phyloP scores from a whole-genome alignment of 306 rosid species.

The Prunus kanzakura region DNA sequence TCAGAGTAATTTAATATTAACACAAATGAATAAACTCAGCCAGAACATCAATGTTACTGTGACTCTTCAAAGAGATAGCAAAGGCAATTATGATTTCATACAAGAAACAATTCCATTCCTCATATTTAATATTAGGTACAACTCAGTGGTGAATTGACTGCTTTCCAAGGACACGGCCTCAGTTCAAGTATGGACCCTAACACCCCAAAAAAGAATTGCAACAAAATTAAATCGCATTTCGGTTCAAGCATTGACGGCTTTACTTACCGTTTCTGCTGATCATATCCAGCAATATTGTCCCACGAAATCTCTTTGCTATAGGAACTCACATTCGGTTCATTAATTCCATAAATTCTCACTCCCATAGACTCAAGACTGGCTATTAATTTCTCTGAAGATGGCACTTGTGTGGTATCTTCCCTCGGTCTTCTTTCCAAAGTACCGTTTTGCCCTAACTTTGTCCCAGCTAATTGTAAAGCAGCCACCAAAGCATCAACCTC shows the following conservation, averaged over 20 bases:
- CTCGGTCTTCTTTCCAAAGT: constrained; percentile 40
- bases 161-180: too few relatives aligned
- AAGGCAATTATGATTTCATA: neutral
- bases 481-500: constrained; percentile 81
- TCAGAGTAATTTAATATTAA: neutral
- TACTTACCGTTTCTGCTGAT: constrained; percentile 74
- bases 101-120: too few relatives aligned
- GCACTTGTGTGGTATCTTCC: constrained; percentile 44
- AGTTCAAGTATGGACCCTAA: too few relatives aligned
- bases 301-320: constrained; percentile 57
- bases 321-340: constrained; percentile 36
- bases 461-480: constrained; percentile 73
- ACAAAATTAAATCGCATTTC: too few relatives aligned
- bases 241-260: neutral
- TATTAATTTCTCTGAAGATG: constrained; percentile 60
- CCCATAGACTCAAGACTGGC: constrained; percentile 86
- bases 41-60: neutral
- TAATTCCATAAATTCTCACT: constrained; percentile 67
- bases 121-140: too few relatives aligned
- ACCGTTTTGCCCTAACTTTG: constrained; percentile 42
- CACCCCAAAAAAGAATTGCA: too few relatives aligned
- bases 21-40: constrained; percentile 4
- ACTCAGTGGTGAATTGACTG: too few relatives aligned
- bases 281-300: constrained; percentile 93
- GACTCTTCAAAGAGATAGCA: neutral